A percentile compares a stretch with the other conserved stretches of the same genome.
Evolutionary conservation across 495 filamentous ascomycete species (phyloP).

Genomic region (Polyplosphaeria fusca): DNA sequence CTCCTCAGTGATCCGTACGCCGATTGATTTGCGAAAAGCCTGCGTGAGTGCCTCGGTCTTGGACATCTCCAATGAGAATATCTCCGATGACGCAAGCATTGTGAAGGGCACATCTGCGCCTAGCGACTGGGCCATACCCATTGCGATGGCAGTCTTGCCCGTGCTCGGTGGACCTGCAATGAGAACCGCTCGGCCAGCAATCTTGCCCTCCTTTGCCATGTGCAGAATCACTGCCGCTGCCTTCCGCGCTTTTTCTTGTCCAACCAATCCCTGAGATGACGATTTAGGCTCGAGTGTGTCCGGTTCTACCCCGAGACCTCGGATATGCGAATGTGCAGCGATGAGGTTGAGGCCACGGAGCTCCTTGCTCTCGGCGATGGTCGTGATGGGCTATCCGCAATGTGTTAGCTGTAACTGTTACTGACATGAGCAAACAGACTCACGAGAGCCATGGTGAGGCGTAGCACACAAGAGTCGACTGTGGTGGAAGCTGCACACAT

Average conservation of each 20-base stretch:
- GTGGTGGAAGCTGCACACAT: constrained; percentile 1
- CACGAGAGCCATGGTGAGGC: constrained; percentile 26
- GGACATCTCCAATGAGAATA: constrained; percentile 97
- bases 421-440: constrained; percentile 12
- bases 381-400: constrained; percentile 80
- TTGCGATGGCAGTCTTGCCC: constrained; percentile 96
- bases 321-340: constrained; percentile 96
- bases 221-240: constrained; percentile 92
- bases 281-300: constrained; percentile 84
- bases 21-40: constrained; percentile 95
- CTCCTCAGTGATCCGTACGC: constrained; percentile 94
- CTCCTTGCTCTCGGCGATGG: constrained; percentile 90
- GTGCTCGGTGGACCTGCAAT: constrained; percentile 97
- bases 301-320: constrained; percentile 86
- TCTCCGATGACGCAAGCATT: constrained; percentile 89
- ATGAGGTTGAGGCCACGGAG: constrained; percentile 93
- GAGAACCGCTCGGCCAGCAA: constrained; percentile 90
- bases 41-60: constrained; percentile 98
- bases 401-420: constrained; percentile 38
- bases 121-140: constrained; percentile 96
- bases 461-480: no score
- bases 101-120: constrained; percentile 94
- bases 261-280: constrained; percentile 93
- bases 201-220: constrained; percentile 98
- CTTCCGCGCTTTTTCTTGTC: constrained; percentile 93